A percentile compares a stretch with the other conserved stretches of the same genome.
phyloP scores from a whole-genome alignment of 768 basidiomycete species.

The Termitomyces sp. region DNA sequence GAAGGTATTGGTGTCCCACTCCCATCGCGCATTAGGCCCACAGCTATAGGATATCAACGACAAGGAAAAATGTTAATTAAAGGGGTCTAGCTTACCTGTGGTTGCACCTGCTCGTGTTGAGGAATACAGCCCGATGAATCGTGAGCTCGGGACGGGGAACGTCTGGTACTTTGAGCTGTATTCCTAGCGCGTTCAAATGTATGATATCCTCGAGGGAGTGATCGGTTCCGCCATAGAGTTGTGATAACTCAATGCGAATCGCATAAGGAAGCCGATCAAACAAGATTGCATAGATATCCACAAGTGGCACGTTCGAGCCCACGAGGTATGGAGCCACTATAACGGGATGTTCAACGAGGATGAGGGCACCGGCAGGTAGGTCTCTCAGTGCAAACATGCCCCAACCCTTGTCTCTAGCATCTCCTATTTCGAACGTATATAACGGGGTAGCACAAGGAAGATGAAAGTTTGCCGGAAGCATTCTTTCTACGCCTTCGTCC shows the following conservation, averaged over 20 bases:
- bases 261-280: slow-evolving; percentile 22
- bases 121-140: slow-evolving; percentile 30
- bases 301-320: slow-evolving; percentile 20
- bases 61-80: neutral
- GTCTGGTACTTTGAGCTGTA: slow-evolving; percentile 23
- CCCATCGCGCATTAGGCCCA: slow-evolving; percentile 32
- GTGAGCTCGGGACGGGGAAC: slow-evolving; percentile 18
- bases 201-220: slow-evolving; percentile 22
- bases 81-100: slow-evolving; percentile 30
- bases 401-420: slow-evolving; percentile 26
- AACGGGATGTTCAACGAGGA: slow-evolving; percentile 34
- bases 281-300: slow-evolving; percentile 26
- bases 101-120: slow-evolving; percentile 30
- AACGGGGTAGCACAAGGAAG: neutral
- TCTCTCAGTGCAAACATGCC: slow-evolving; percentile 31
- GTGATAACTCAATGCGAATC: slow-evolving; percentile 19
- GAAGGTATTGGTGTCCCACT: slow-evolving; percentile 29
- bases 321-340: slow-evolving; percentile 32
- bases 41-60: slow-evolving; percentile 21
- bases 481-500: slow-evolving; percentile 23
- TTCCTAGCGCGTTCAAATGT: slow-evolving; percentile 26
- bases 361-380: slow-evolving; percentile 27
- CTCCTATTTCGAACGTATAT: slow-evolving; percentile 16
- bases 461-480: slow-evolving; percentile 18
- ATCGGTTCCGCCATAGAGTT: slow-evolving; percentile 5